Conservation (phyloP, 352 stramenopile species). For the Phytophthora tubulina region DNA sequence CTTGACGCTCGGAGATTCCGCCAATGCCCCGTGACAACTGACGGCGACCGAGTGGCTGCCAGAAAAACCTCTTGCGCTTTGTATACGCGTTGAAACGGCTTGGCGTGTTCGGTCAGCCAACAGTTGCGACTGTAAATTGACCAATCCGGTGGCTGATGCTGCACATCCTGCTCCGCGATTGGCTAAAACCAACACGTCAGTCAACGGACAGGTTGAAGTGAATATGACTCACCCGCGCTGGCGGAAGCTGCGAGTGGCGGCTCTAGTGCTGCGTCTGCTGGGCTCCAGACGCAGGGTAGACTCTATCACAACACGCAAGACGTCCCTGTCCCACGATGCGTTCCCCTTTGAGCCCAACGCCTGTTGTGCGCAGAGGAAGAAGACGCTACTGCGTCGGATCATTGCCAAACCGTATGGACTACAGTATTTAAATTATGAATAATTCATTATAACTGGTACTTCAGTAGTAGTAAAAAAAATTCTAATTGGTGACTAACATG, state of each 20-base stretch:
- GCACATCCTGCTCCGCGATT: conserved; percentile 6
- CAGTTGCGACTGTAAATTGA: conserved; percentile 20
- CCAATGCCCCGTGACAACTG: conserved; percentile 29
- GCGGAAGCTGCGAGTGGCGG: conserved; percentile 45
- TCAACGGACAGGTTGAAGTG: conserved; percentile 17
- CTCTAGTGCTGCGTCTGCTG: conserved; percentile 36
- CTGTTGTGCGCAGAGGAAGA: conserved; percentile 34
- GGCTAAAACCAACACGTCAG: conserved; percentile 13
- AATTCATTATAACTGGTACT: no score
- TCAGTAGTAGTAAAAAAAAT: no score
- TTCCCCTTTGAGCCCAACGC: conserved; percentile 3
- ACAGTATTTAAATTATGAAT: no score
- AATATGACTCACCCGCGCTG: conserved; percentile 23
- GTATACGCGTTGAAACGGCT: conserved; percentile 29
- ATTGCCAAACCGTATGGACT: conserved; percentile 14
- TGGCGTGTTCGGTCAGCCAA: conserved; percentile 19
- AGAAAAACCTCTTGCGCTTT: conserved; percentile 39
- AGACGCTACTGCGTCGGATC: conserved; percentile 8
- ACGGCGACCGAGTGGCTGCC: conserved; percentile 29
- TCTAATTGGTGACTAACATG: background rate
- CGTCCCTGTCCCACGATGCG: background rate
- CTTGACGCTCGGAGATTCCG: conserved; percentile 29
- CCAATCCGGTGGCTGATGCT: conserved; percentile 5
- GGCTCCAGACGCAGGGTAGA: background rate
- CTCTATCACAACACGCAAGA: background rate